phyloP scores from a whole-genome alignment of 306 rosid species.

The Calophaca sinica region DNA sequence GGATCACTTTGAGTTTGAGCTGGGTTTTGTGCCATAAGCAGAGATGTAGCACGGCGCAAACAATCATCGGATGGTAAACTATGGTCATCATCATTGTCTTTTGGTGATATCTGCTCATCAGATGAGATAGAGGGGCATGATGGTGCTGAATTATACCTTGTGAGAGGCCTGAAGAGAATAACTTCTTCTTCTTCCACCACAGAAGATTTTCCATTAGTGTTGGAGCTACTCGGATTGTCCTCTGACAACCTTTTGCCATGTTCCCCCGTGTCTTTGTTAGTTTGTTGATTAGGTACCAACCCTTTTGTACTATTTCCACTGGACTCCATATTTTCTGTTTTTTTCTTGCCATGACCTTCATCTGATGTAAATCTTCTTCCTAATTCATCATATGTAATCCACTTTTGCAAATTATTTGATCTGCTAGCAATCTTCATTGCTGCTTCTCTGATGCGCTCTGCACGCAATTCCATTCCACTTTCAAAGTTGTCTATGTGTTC shows the following conservation, averaged over 20 bases:
- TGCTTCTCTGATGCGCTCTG: constrained; percentile 64
- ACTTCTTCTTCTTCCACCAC: constrained; percentile 86
- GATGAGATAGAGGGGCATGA: constrained; percentile 47
- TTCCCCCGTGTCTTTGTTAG: constrained; percentile 36
- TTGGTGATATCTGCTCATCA: constrained; percentile 53
- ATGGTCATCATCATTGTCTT: constrained; percentile 53
- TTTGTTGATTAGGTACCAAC: constrained; percentile 41
- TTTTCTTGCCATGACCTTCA: constrained; percentile 54
- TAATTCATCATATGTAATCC: constrained; percentile 60
- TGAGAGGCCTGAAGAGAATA: constrained; percentile 90
- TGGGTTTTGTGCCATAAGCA: constrained; percentile 80
- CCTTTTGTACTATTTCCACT: constrained; percentile 37
- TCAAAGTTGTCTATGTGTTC: constrained; percentile 61
- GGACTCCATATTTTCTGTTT: constrained; percentile 45
- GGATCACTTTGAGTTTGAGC: constrained; percentile 57
- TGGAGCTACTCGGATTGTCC: constrained; percentile 39
- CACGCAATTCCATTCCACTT: constrained; percentile 63
- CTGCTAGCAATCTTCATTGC: constrained; percentile 67
- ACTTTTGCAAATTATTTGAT: constrained; percentile 59
- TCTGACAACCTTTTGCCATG: constrained; percentile 40
- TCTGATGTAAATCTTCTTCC: constrained; percentile 38
- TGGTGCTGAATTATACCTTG: constrained; percentile 85
- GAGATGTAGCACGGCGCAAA: constrained; percentile 86
- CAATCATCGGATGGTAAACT: constrained; percentile 69
- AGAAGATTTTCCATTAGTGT: constrained; percentile 48